phyloP scores from a whole-genome alignment of 73 alveolate species.

The Breviolum minutum region DNA sequence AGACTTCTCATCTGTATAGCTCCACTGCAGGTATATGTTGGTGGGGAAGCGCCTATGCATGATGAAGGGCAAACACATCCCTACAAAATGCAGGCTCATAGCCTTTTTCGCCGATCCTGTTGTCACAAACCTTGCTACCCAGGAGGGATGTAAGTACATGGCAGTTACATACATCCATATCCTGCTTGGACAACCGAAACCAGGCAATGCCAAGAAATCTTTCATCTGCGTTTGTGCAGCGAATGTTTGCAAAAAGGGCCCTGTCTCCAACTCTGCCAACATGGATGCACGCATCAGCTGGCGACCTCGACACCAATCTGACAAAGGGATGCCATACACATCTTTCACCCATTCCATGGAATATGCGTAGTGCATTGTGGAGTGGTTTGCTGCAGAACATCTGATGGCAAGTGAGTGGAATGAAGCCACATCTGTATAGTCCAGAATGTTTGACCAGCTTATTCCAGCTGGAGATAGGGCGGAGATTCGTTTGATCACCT shows the following conservation, averaged over 20 bases:
- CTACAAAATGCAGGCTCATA: slow-evolving; percentile 10
- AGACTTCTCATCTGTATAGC: neutral
- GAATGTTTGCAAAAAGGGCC: slow-evolving; percentile 19
- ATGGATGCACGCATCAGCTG: slow-evolving; percentile 31
- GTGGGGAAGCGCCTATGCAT: slow-evolving; percentile 81
- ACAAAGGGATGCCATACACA: slow-evolving; percentile 21
- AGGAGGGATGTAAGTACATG: slow-evolving; percentile 21
- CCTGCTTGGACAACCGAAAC: slow-evolving; percentile 67
- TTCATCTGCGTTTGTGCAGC: neutral
- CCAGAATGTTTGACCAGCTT: slow-evolving; percentile 55
- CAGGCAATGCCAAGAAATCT: slow-evolving; percentile 12
- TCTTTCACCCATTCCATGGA: slow-evolving; percentile 78
- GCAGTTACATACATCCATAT: slow-evolving; percentile 57
- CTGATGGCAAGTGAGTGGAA: slow-evolving; percentile 8
- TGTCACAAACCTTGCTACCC: slow-evolving; percentile 34
- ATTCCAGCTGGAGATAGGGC: slow-evolving; percentile 50
- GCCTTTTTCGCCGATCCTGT: neutral
- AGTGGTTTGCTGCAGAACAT: slow-evolving; percentile 2
- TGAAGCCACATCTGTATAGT: slow-evolving; percentile 37
- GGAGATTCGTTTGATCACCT: neutral
- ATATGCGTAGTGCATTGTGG: slow-evolving; percentile 31
- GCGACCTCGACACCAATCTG: slow-evolving; percentile 68
- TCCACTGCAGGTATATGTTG: slow-evolving; percentile 41
- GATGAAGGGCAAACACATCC: slow-evolving; percentile 56
- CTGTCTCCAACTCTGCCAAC: slow-evolving; percentile 38